Base-by-base conservation (phyloP, 164 flowering plant genomes). In the Protea cynaroides region DNA sequence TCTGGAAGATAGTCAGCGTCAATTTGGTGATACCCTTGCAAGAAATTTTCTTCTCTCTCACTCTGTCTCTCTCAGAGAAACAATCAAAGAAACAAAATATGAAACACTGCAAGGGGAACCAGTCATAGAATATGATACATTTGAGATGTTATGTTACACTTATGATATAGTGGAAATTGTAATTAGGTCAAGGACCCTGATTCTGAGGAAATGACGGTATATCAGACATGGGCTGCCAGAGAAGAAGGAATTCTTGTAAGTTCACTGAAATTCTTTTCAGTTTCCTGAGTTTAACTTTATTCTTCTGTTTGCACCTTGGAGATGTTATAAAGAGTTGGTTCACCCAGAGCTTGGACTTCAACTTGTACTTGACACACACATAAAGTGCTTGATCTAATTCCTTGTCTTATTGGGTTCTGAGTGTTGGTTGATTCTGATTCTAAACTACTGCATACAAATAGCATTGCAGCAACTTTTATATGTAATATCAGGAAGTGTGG, bases 101-200 rank as follows among this genome's bases (percentile, higher is more conserved):
- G 10, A 21, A 0, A 25, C 10, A 8, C 7, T 17, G 1, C 21
- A 38, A 54, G 18, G 11, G 13, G 17, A 12, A 49, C 24, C 51
- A 25, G 18, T 43, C 52, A 44, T 38, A 18, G 15, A 34, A 12
- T 14, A 10, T 14, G 7, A 24, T 8, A 52, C 54, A 37, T 29
- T 0, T 43, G 8, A 19, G 34, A 38, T 66, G 40, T n/a, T 53
- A 25, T 40, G 23, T 56, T 24, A 36, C 5, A n/a, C 7, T 65
- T 25, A 46, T 69, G 58, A 50, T 38, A 4, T 25, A 53, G 8
- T 56, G 59, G 66, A 40, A 56, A 59, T 52, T 73, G 64, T 23
- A 76, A 66, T 62, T 81, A 91, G 97, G 79, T 91, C 65, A 78
- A 75, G 58, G 96, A 88, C 79, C 98, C 98, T 67, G 98, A 92